Base-by-base conservation (phyloP, 208 protist species). In the Novymonas esmeraldas region DNA sequence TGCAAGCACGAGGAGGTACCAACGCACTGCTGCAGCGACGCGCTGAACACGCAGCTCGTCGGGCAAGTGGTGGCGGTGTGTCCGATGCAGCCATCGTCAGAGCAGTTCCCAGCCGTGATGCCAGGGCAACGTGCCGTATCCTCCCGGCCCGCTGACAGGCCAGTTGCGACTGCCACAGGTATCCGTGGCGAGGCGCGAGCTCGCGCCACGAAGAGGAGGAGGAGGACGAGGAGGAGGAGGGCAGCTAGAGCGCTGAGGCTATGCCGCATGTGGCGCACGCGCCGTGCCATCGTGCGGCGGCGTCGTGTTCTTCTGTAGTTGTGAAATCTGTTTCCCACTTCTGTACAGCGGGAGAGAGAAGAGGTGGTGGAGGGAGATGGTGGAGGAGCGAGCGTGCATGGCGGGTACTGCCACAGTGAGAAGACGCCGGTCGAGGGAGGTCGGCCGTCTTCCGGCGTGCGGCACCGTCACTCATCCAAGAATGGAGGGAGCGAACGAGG, bases 81-180 rank as follows among this genome's bases (percentile, higher is more conserved):
- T 18, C 46, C 60, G 29, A 73, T 20, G 54, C 76, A 79, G 11
- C 42, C 45, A 0, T 38, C 52, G 33, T 80, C 74, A 10, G 64
- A 68, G 38, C 73, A 80, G 49, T 61, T 55, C 6, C n/a, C 34
- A 0, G n/a, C 7, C 4, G 24, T 59, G 10, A 78, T 10, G 3
- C 71, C 76, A 6, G 76, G 76, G 48, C 76, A 85, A 2, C 20
- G 7, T n/a, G 38, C 4, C 16, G 36, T 51, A 11, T 28, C 10
- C 9, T 20, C 26, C 20, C 6, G 26, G 22, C 18, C 3, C 4
- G 44, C 22, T 22, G 31, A 31, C n/a, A 13, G 42, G 33, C n/a
- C 18, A 7, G 28, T 2, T 10, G 50, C 20, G 3, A n/a, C 34
- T 41, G 49, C 39, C 45, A 31, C 0, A 5, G 10, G 6, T 7